Base-by-base conservation (phyloP, 2,329 filamentous ascomycete species). In the Cytospora schulzeri region DNA sequence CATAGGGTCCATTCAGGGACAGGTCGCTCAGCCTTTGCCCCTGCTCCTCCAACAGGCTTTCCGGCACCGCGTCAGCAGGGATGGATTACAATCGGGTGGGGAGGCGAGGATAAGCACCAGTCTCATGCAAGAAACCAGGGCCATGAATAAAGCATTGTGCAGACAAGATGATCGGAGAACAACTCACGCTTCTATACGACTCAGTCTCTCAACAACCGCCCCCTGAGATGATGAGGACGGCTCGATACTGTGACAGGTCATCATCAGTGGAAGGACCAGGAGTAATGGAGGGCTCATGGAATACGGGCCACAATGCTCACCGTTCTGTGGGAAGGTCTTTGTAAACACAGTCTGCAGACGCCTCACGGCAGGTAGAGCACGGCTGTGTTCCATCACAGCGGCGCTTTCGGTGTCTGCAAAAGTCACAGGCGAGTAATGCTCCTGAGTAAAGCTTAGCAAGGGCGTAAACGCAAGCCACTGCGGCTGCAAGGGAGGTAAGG, bases 381-480 rank as follows among this genome's bases (percentile, higher is more conserved):
- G 76, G 76, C 48, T 69, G 72, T 62, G 77, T 74, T 41, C 76
- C 76, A 62, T 78, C 75, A 67, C 76, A 78, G 62, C 75, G 70
- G 60, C 75, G 72, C 67, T 78, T 78, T 33, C 76, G 72, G 64
- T 77, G 73, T 53, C 76, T 63, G 68, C 76, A 78, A 65, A 78
- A 78, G 67, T 79, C 76, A 68, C 76, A 79, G 61, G 77, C 77
- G 66, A 79, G 69, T 28, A 77, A 71, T 53, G 76, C 76, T 31
- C 76, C 76, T 78, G 57, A 57, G 38, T 50, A 29, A 52, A 31
- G 35, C 62, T 71, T 67, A 72, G 72, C 62, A 59, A 50, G 22
- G 28, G 17, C 3, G 1, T 33, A 26, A 11, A 9, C 19, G 2
- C 3, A 14, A 52, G 12, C 38, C 4, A 29, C 7, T 9, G 22